Evolutionary conservation across 352 stramenopile species (phyloP), one percentile per base, ranked within the genome.

Genomic region (Pythium diclinum): DNA sequence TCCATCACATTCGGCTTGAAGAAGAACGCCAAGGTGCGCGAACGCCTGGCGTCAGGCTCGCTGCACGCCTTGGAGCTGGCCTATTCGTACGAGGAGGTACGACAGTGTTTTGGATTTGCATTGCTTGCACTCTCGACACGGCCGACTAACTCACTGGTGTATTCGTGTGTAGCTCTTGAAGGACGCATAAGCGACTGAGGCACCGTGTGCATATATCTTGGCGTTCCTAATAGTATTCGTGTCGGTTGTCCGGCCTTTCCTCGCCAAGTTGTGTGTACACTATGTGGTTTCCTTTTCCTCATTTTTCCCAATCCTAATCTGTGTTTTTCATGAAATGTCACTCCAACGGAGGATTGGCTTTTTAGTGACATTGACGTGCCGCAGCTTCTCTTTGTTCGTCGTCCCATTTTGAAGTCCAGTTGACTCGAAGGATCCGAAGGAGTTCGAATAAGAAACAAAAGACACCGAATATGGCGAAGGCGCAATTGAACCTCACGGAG

Each of bases 1-100:
- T 83, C 84, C 59, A 84, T 94, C 66, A 91, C 84, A 38, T 92
- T 94, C 71, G 83, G 82, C 6, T 67, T 94, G 23, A 87, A 89
- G 65, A 75, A 81, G 34, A 89, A 92, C 71, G 67, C 71, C 28
- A 66, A 71, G 25, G 78, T 90, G 59, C 79, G 77, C 21, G 75
- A 89, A 34, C 80, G 85, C 23, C 77, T 94, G 28, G 78, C 88
- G 56, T 80, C 76, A 4, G 83, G 84, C 53, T 67, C 68, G 28
- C 68, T 92, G 49, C 83, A 88, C 54, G 83, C 76, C 19, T 48
- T 94, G 23, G 86, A 94, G 65, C 72, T 94, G 40, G 86, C 78
- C 10, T 94, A 92, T 42, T 73, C 77, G 9, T 73, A 76, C 40
- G 83, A 94, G 72, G 72, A 82, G 71, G 86, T 94, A 78, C 57